Percentiles rank a stretch among this genome's conserved stretches.
phyloP scores from a whole-genome alignment of 495 filamentous ascomycete species.

The Xylaria longipes region DNA sequence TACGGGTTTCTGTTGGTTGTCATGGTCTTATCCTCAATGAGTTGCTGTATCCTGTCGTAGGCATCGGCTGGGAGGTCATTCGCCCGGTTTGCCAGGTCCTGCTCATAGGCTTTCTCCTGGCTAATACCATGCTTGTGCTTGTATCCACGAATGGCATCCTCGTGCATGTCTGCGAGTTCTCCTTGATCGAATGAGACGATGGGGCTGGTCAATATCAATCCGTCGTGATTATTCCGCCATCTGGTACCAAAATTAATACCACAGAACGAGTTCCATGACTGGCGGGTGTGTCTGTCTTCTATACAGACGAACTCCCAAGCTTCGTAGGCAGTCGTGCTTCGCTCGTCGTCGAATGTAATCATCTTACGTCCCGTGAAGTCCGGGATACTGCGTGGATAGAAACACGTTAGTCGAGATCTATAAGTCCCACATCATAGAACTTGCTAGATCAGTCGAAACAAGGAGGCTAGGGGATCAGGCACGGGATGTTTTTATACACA shows the following conservation, averaged over 20 bases:
- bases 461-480: not conserved
- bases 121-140: constrained; percentile 23
- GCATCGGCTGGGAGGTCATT: constrained; percentile 16
- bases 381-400: not conserved
- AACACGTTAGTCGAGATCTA: not conserved
- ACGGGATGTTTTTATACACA: not conserved
- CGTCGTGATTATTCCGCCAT: constrained; percentile 27
- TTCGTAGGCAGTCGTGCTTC: constrained; percentile 14
- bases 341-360: constrained; percentile 6
- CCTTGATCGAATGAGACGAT: constrained; percentile 25
- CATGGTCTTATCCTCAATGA: constrained; percentile 30
- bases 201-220: constrained; percentile 25
- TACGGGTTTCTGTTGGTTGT: constrained; percentile 35
- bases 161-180: constrained; percentile 34
- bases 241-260: constrained; percentile 29
- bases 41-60: constrained; percentile 27
- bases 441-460: not conserved
- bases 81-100: constrained; percentile 37
- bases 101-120: constrained; percentile 31
- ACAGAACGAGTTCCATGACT: constrained; percentile 21
- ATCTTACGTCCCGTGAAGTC: not conserved
- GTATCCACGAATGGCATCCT: constrained; percentile 25
- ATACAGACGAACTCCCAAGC: constrained; percentile 19
- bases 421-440: not conserved
- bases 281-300: not conserved